Percentiles rank a stretch among this genome's conserved stretches.
phyloP scores from a whole-genome alignment of 495 filamentous ascomycete genomes.

The Talaromyces adpressus region DNA sequence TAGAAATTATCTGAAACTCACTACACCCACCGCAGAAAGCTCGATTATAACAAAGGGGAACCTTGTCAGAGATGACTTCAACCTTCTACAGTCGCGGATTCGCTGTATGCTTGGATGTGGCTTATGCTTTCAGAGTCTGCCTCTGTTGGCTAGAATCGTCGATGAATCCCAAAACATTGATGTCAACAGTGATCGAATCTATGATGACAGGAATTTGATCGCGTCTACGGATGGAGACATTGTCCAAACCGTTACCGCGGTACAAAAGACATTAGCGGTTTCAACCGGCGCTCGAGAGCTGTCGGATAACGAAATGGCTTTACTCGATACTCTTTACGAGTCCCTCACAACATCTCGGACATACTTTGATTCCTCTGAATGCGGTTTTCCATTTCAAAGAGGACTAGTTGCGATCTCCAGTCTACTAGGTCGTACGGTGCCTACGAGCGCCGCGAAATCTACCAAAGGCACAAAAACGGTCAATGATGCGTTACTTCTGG shows the following conservation, averaged over 20 bases:
- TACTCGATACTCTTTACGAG: neutral
- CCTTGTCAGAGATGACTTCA: neutral
- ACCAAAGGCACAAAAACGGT: neutral
- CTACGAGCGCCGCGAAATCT: neutral
- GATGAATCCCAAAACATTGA: neutral
- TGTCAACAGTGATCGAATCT: neutral
- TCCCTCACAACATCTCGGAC: neutral
- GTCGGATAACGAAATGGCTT: constrained; percentile 2
- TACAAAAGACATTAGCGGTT: constrained; percentile 28
- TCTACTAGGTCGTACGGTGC: neutral
- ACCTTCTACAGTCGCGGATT: constrained; percentile 11
- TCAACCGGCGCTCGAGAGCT: constrained; percentile 9
- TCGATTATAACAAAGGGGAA: neutral
- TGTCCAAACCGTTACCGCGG: constrained; percentile 32
- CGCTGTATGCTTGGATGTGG: constrained; percentile 25
- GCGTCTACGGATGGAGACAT: constrained; percentile 31
- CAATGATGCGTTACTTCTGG: neutral
- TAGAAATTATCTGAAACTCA: constrained; percentile 7
- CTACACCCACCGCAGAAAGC: neutral
- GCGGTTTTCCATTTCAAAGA: constrained; percentile 7
- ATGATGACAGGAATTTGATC: constrained; percentile 12
- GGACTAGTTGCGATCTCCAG: constrained; percentile 9
- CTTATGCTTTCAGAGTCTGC: constrained; percentile 11
- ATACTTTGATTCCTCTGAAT: neutral
- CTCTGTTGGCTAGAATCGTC: constrained; percentile 12